Evolutionary conservation across 352 stramenopile genomes (phyloP), one percentile per base, ranked within the genome.

Genomic region (Pythium utonaiense): DNA sequence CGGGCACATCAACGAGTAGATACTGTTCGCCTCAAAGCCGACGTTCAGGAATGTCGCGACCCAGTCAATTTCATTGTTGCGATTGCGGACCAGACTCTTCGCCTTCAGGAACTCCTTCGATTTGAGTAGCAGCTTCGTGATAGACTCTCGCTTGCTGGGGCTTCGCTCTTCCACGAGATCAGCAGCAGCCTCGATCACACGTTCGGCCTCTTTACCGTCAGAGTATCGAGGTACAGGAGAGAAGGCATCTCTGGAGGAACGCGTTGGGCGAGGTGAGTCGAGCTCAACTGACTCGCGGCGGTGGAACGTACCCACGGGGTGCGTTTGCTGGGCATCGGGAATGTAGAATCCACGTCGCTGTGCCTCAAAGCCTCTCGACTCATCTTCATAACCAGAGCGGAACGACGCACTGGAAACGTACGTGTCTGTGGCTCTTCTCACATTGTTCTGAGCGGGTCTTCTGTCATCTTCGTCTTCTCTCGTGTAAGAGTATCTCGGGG

Each of bases 41-140:
- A 90, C 77, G 12, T 80, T 86, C 1, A 92, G 53, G 41, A 92
- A 92, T 9, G 77, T 89, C 0, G 80, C 77, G 9, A 88, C 78
- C 82, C 80, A 92, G 57, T 92, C 82, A 54, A 91, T 86, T 55
- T 91, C 80, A 30, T 88, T 83, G 65, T 85, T 76, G 31, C 75
- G 77, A 64, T 88, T 91, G 42, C 78, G 80, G 33, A 91, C 77
- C 19, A 91, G 64, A 21, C 54, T 78, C 53, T 77, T 85, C 1
- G 77, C 74, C 33, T 79, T 74, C 12, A 88, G 48, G 28, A 88
- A 83, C 40, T 86, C 78, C 57, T 86, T 84, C 33, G 74, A 88
- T 62, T 88, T 78, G n/a, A 86, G 53, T 57, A 86, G 56, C 49
- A 88, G 54, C 48, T 75, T 75, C 34, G 77, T 78, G 21, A 86